Evolutionary conservation across 2,329 filamentous ascomycete species (phyloP).

Genomic region (Penicillium sp.): DNA sequence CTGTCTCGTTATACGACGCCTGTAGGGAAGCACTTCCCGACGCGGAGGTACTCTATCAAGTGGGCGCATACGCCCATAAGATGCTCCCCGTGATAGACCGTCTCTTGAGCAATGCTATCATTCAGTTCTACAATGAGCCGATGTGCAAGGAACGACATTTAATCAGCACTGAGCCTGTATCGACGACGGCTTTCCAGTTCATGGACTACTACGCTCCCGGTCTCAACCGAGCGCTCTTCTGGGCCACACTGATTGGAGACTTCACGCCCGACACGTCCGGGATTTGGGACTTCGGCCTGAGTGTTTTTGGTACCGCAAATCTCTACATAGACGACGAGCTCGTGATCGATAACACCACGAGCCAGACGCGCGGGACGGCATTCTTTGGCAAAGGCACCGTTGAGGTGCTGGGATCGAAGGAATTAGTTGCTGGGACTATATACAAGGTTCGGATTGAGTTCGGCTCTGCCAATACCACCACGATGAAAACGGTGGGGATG

Average conservation of each 20-base stretch:
- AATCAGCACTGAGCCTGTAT: constrained; percentile 15
- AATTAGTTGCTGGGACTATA: constrained; percentile 22
- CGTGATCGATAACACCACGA: constrained; percentile 53
- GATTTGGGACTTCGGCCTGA: constrained; percentile 53
- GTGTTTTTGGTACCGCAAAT: constrained; percentile 53
- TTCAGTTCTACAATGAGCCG: constrained; percentile 17
- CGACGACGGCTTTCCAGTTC: constrained; percentile 33
- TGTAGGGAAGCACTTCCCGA: constrained; percentile 17
- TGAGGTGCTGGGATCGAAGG: constrained; percentile 46
- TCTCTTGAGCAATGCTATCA: constrained; percentile 24
- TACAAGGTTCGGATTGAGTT: constrained; percentile 29
- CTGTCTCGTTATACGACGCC: constrained; percentile 27
- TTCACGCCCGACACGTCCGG: constrained; percentile 49
- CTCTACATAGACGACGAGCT: constrained; percentile 52
- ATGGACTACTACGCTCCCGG: constrained; percentile 26
- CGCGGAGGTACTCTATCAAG: constrained; percentile 9
- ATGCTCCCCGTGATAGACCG: constrained; percentile 27
- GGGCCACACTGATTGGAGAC: constrained; percentile 48
- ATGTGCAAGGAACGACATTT: constrained; percentile 16
- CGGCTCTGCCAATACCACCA: constrained; percentile 23
- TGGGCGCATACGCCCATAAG: constrained; percentile 25
- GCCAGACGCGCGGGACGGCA: constrained; percentile 50
- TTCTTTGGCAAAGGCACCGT: constrained; percentile 57
- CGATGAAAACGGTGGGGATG: constrained; percentile 20
- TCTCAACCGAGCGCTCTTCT: constrained; percentile 35